These are phyloP conservation scores for Aureobasidium musti DNA, from an alignment of 2,329 filamentous ascomycete species.

Conservation along the genomic window DNA sequence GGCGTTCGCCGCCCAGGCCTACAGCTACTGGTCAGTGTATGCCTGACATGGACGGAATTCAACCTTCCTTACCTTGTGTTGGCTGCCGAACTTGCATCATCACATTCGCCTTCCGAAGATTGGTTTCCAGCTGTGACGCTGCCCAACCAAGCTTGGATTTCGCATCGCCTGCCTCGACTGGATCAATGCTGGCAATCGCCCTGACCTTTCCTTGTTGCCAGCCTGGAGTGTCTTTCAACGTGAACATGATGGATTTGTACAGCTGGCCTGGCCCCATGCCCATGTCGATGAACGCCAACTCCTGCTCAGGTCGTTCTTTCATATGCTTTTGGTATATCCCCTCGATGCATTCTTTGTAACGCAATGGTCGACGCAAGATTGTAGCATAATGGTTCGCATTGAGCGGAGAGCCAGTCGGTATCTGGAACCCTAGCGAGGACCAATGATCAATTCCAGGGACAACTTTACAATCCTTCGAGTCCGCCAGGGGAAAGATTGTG, in stretches of 20 bases:
- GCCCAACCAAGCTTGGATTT: conserved; percentile 7
- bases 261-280: conserved; percentile 15
- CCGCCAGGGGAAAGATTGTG: neutral
- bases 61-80: neutral
- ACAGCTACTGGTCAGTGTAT: neutral
- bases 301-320: neutral
- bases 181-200: conserved; percentile 5
- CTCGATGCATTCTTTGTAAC: conserved; percentile 3
- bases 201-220: conserved; percentile 4
- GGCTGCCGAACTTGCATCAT: neutral
- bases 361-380: neutral
- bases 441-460: conserved; percentile 1
- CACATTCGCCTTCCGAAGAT: neutral
- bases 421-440: conserved; percentile 9
- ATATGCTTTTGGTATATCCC: conserved; percentile 1
- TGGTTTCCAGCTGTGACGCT: neutral
- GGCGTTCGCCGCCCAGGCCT: neutral
- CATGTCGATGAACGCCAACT: conserved; percentile 1
- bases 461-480: conserved; percentile 8
- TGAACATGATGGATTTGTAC: neutral
- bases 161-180: conserved; percentile 8
- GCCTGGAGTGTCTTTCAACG: neutral
- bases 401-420: conserved; percentile 15
- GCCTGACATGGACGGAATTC: too few relatives aligned
- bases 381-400: conserved; percentile 12